These are phyloP conservation scores for Kuraishia borneana DNA, from an alignment of 805 yeast species.

Conservation along the genomic window DNA sequence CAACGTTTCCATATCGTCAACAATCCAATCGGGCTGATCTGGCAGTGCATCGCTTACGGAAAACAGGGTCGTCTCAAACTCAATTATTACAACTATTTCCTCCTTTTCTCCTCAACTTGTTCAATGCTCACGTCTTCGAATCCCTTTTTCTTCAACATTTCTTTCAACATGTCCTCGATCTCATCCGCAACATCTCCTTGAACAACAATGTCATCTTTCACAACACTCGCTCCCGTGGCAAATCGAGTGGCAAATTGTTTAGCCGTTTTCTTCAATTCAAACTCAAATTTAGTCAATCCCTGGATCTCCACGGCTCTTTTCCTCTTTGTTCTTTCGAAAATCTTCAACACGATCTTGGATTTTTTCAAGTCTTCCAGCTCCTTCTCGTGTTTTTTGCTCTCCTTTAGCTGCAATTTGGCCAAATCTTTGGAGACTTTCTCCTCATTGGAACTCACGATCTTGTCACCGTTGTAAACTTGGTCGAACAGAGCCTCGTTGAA, in stretches of 20 bases:
- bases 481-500: conserved; percentile 45
- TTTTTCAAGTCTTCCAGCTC: conserved; percentile 69
- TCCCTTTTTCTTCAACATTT: conserved; percentile 70
- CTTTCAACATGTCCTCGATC: conserved; percentile 65
- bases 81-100: no score
- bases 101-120: conserved; percentile 71
- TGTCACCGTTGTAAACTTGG: conserved; percentile 50
- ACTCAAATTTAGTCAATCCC: conserved; percentile 80
- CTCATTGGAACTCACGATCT: conserved; percentile 55
- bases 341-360: conserved; percentile 73
- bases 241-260: conserved; percentile 89
- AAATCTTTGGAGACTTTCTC: conserved; percentile 74
- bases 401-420: conserved; percentile 76
- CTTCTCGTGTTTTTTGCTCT: conserved; percentile 75
- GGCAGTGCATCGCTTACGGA: no score
- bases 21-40: neutral
- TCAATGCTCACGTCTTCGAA: conserved; percentile 82
- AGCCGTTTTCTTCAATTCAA: conserved; percentile 83
- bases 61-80: no score
- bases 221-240: conserved; percentile 92
- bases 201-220: conserved; percentile 82
- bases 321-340: conserved; percentile 83
- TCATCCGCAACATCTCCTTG: conserved; percentile 96
- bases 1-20: conserved; percentile 61
- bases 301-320: conserved; percentile 79